Percentiles rank a stretch among this genome's conserved stretches.
phyloP scores from a whole-genome alignment of 148 eudicot species.

The Pharnaceum exiguum region DNA sequence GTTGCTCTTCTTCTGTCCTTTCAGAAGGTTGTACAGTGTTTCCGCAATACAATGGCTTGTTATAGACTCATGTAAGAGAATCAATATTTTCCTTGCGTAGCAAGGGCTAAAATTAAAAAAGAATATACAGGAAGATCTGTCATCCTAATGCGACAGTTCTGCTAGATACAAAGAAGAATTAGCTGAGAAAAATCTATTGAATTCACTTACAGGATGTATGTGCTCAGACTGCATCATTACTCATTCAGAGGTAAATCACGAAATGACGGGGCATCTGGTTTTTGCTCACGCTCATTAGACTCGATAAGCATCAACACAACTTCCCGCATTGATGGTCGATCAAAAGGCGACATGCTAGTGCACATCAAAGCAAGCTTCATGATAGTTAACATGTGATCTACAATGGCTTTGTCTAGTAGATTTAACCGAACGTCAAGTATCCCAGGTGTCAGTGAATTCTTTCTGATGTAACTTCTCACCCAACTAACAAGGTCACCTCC shows the following conservation, averaged over 20 bases:
- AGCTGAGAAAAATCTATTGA: slow-evolving; percentile 6
- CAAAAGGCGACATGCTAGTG: slow-evolving; percentile 73
- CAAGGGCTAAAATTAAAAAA: slow-evolving; percentile 8
- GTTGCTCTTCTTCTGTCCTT: background rate
- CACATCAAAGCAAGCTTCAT: slow-evolving; percentile 79
- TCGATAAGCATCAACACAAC: slow-evolving; percentile 85
- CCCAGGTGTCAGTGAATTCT: slow-evolving; percentile 51
- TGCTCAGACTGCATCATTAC: slow-evolving; percentile 37
- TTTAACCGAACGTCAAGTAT: slow-evolving; percentile 69
- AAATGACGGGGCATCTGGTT: slow-evolving; percentile 35
- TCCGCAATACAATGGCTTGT: too few relatives aligned
- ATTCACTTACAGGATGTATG: slow-evolving; percentile 18
- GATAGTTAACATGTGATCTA: slow-evolving; percentile 77
- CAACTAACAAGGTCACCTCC: slow-evolving; percentile 91
- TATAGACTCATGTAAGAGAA: slow-evolving; percentile 9
- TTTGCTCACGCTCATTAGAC: slow-evolving; percentile 53
- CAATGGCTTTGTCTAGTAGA: slow-evolving; percentile 36
- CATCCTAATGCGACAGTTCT: slow-evolving; percentile 8
- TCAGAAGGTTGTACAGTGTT: too few relatives aligned
- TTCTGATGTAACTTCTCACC: slow-evolving; percentile 54
- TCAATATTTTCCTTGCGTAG: background rate
- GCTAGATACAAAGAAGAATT: slow-evolving; percentile 28
- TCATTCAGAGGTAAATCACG: slow-evolving; percentile 41
- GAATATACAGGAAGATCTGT: slow-evolving; percentile 26
- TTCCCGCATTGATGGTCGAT: slow-evolving; percentile 87